Evolutionary conservation across 164 flowering plant species (phyloP).

Genomic region (Umbellularia californica): DNA sequence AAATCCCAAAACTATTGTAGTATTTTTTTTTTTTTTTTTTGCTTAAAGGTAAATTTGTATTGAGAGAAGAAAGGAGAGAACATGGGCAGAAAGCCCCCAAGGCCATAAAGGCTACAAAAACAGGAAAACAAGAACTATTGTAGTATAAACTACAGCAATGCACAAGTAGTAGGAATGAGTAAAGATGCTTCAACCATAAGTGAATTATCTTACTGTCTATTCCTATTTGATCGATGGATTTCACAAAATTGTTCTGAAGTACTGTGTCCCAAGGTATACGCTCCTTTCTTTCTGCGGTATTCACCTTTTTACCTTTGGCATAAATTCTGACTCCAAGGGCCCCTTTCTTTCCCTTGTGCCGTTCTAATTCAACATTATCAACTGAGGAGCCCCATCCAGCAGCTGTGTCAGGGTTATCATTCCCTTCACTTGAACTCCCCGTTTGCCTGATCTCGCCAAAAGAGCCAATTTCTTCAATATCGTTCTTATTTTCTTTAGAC

Average conservation of each 20-base stretch:
- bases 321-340: background rate
- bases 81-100: too few species aligned
- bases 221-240: constrained; percentile 80
- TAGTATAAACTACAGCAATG: background rate
- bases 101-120: background rate
- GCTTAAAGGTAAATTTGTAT: too few species aligned
- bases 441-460: constrained; percentile 35
- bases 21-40: too few species aligned
- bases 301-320: constrained; percentile 1
- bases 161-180: background rate
- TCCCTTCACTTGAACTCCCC: constrained; percentile 2
- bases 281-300: constrained; percentile 34
- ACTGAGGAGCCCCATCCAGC: background rate
- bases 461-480: constrained; percentile 9
- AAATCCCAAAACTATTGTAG: background rate
- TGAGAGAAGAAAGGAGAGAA: too few species aligned
- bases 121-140: background rate
- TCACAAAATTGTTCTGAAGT: constrained; percentile 85
- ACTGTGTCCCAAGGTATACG: constrained; percentile 83
- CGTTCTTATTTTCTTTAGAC: constrained; percentile 64
- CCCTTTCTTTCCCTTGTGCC: background rate
- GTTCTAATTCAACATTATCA: background rate
- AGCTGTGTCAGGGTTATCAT: background rate
- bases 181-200: background rate
- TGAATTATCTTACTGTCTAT: constrained; percentile 59